phyloP scores from a whole-genome alignment of 768 basidiomycete genomes.

The Glaciozyma martinii region DNA sequence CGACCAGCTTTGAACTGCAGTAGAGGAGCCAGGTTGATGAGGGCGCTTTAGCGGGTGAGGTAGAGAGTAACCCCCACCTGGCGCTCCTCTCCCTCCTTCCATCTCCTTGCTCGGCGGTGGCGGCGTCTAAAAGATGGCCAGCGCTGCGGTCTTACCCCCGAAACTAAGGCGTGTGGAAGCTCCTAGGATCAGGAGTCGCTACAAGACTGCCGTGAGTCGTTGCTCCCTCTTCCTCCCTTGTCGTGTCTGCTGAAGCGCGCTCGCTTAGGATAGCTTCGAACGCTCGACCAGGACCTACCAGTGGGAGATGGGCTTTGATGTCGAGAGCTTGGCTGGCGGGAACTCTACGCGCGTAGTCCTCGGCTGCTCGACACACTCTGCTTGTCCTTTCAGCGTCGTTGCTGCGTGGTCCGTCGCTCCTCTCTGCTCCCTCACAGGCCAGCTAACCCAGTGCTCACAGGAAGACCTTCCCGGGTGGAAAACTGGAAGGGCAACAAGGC shows the following conservation, averaged over 20 bases:
- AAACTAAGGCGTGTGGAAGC: too few relatives aligned
- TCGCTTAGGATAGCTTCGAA: not conserved
- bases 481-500: not conserved
- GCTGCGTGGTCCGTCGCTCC: too few relatives aligned
- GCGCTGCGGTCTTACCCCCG: too few relatives aligned
- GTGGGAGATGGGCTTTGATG: not conserved
- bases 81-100: not conserved
- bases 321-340: not conserved
- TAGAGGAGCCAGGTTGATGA: slow-evolving; percentile 13
- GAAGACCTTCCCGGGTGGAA: not conserved
- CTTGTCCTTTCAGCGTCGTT: not conserved
- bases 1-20: slow-evolving; percentile 30
- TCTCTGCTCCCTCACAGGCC: not conserved
- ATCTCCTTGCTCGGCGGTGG: not conserved
- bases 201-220: too few relatives aligned
- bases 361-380: not conserved
- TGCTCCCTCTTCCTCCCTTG: not conserved
- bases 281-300: not conserved
- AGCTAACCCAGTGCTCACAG: not conserved
- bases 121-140: too few relatives aligned
- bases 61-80: not conserved
- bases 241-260: not conserved
- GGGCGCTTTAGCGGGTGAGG: not conserved
- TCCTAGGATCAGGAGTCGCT: too few relatives aligned
- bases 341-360: not conserved